A percentile compares a stretch with the other conserved stretches of the same genome.
Evolutionary conservation across 176 grass and related monocot genomes (phyloP).

Genomic region (Eragrostis curvula): DNA sequence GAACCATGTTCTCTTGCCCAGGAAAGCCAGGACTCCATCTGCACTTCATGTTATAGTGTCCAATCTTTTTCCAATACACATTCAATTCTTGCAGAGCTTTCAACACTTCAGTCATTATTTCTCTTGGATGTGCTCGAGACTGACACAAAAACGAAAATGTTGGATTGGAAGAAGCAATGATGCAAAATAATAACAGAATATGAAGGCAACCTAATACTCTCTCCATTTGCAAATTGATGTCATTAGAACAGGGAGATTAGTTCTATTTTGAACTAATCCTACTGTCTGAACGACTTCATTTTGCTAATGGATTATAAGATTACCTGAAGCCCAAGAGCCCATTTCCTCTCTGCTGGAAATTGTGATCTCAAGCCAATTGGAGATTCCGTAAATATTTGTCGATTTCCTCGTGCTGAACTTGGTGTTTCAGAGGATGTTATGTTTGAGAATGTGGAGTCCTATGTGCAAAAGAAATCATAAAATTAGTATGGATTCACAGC

Average conservation of each 20-base stretch:
- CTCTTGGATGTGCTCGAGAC: conserved; percentile 80
- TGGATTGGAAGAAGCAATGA: background rate
- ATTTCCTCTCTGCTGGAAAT: conserved; percentile 79
- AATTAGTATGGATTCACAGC: conserved; percentile 3
- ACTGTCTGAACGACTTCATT: too few relatives aligned
- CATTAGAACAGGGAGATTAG: too few relatives aligned
- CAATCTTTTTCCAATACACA: conserved; percentile 92
- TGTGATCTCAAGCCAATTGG: conserved; percentile 59
- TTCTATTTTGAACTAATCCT: too few relatives aligned
- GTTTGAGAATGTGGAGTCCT: conserved; percentile 58
- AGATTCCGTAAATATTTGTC: conserved; percentile 70
- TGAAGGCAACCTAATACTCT: background rate
- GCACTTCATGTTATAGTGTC: conserved; percentile 94
- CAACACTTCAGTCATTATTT: conserved; percentile 86
- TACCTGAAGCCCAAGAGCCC: conserved; percentile 94
- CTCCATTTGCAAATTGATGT: too few relatives aligned
- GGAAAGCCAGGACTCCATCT: conserved; percentile 67
- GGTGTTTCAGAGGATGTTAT: conserved; percentile 52
- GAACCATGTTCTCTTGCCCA: conserved; percentile 53
- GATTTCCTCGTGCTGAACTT: conserved; percentile 54
- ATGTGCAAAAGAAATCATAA: conserved; percentile 33
- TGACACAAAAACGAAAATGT: conserved; percentile 42
- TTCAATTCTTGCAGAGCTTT: conserved; percentile 79
- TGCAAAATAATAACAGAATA: background rate
- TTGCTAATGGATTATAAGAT: too few relatives aligned